Base-by-base conservation (phyloP, 148 eudicot genomes). In the Rhododendron griersonianum region DNA sequence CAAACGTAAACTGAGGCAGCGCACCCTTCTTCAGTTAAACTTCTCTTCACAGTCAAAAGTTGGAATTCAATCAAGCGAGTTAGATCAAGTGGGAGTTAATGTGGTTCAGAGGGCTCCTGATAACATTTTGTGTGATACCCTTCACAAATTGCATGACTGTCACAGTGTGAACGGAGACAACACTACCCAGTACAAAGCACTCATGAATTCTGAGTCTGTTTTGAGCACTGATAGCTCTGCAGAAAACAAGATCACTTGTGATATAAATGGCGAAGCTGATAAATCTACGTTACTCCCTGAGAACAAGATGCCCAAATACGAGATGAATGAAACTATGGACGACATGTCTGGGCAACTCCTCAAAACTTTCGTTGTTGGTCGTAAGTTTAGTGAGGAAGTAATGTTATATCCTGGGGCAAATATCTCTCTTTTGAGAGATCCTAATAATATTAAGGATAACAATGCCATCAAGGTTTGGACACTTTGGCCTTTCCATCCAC, bases 381-480 rank as follows among this genome's bases (percentile, higher is more conserved):
- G 94, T 81, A 92, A 86, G 87, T 94, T 91, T 88, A 89, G 90
- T 84, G 93, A 93, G 65, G 88, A 86, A 78, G 86, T 84, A 45
- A 94, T 91, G 86, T 89, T 94, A 79, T 84, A 84, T 83, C 83
- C 86, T 84, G 96, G 93, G 84, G 87, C 89, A 74, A 90, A 63
- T 81, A 16, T 71, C 39, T 28, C 76, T 71, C 76, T 71, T 30
- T 71, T 71, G 37, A 14, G 76, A 71, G 76, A 87, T 96, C 93
- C 95, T 75, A 83, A 69, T 80, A 96, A 96, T 83, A 82, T 87
- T 21, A 96, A 94, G 87, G 99, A 96, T 90, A 91, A 88, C 79
- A 95, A 96, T 92, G 99, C 99, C 78, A 88, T 96, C 83, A 95
- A 95, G 97, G 99, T 96, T 84, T 65, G 45, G 84, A 83, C 35